Evolutionary conservation across 441 rosid species (phyloP).

Genomic region (Dalechampia spathulata): DNA sequence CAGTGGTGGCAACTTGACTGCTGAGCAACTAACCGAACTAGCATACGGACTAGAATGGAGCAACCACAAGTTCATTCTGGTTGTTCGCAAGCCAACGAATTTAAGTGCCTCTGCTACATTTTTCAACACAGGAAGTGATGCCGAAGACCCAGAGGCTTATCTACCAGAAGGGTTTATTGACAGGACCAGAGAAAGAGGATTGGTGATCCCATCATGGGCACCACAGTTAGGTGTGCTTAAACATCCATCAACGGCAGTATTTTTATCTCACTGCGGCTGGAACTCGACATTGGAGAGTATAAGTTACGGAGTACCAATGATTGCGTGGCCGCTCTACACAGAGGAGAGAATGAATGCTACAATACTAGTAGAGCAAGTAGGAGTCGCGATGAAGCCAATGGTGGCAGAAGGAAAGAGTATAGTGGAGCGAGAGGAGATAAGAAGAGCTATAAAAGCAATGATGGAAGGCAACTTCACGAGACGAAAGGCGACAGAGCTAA

Average conservation of each 20-base stretch:
- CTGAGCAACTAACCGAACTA: slow-evolving; percentile 37
- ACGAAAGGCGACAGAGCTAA: slow-evolving; percentile 10
- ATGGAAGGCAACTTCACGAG: slow-evolving; percentile 13
- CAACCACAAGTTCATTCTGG: slow-evolving; percentile 49
- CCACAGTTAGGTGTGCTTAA: slow-evolving; percentile 42
- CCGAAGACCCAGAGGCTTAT: slow-evolving; percentile 23
- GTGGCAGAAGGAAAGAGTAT: no score
- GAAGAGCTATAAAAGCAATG: slow-evolving; percentile 18
- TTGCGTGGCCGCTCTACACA: slow-evolving; percentile 55
- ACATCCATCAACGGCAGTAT: slow-evolving; percentile 40
- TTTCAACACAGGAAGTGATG: slow-evolving; percentile 16
- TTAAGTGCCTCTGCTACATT: slow-evolving; percentile 2
- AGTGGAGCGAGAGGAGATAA: no score
- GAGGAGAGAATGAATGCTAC: slow-evolving; percentile 54
- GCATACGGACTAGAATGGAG: slow-evolving; percentile 57
- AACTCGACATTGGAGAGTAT: slow-evolving; percentile 53
- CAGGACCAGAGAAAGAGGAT: slow-evolving; percentile 22
- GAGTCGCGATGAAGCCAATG: slow-evolving; percentile 29
- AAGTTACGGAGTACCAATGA: slow-evolving; percentile 44
- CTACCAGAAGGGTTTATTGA: slow-evolving; percentile 9
- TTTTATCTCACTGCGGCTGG: slow-evolving; percentile 60
- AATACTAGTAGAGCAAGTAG: slow-evolving; percentile 26
- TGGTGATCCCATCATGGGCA: slow-evolving; percentile 37
- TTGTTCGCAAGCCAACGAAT: slow-evolving; percentile 16
- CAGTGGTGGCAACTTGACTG: slow-evolving; percentile 54